phyloP scores from a whole-genome alignment of 1,284 basidiomycete species.

The Ustilago crameri region DNA sequence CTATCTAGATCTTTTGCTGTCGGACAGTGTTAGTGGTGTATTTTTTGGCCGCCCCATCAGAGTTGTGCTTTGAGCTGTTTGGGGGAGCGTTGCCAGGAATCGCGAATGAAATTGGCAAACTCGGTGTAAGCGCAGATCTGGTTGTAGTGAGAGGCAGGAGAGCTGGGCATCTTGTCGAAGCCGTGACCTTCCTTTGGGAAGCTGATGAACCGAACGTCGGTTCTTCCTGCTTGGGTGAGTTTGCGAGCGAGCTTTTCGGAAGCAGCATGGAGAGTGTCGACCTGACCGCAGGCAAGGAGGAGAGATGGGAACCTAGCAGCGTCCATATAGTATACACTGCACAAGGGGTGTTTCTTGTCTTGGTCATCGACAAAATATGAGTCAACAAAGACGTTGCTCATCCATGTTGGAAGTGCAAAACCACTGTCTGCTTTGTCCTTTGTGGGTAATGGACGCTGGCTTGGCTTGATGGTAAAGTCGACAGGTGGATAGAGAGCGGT shows the following conservation, averaged over 20 bases:
- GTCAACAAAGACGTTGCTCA: slow-evolving; percentile 44
- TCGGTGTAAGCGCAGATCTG: slow-evolving; percentile 36
- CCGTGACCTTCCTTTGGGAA: slow-evolving; percentile 57
- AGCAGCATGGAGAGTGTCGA: slow-evolving; percentile 54
- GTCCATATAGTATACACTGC: slow-evolving; percentile 42
- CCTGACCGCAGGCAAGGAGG: slow-evolving; percentile 47
- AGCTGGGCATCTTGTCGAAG: slow-evolving; percentile 57
- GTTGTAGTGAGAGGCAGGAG: slow-evolving; percentile 33
- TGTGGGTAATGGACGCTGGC: slow-evolving; percentile 12
- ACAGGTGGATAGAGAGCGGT: slow-evolving; percentile 44
- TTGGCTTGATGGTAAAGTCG: slow-evolving; percentile 47
- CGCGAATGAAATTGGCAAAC: slow-evolving; percentile 62
- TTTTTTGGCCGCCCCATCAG: too few species aligned
- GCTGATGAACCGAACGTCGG: slow-evolving; percentile 41
- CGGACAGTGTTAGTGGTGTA: too few species aligned
- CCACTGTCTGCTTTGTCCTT: slow-evolving; percentile 40
- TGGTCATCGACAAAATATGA: slow-evolving; percentile 48
- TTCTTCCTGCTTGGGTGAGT: slow-evolving; percentile 36
- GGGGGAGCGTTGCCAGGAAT: slow-evolving; percentile 9
- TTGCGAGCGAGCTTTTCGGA: slow-evolving; percentile 47
- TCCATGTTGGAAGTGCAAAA: slow-evolving; percentile 40
- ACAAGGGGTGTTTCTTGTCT: slow-evolving; percentile 36
- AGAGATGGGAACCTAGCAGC: slow-evolving; percentile 42
- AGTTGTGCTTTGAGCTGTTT: slow-evolving; percentile 13
- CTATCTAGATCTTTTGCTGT: too few species aligned